Conservation (phyloP, 1,139 yeast genomes). For the Kurtzmaniella quercitrusa region DNA sequence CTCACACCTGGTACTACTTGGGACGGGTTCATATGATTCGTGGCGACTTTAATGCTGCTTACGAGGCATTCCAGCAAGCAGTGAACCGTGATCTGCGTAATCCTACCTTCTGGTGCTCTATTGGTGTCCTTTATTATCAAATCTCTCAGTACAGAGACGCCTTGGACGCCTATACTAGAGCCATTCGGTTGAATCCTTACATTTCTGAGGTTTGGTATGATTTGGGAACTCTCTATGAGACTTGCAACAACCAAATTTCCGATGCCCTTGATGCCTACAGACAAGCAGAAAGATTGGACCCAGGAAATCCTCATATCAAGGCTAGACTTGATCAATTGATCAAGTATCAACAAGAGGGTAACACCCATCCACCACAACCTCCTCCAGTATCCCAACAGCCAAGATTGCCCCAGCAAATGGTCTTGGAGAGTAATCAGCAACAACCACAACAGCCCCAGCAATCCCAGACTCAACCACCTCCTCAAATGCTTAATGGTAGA, state of each 20-base stretch:
- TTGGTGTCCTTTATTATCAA: conserved; percentile 94
- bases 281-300: conserved; percentile 93
- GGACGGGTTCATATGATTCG: conserved; percentile 97
- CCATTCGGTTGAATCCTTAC: conserved; percentile 91
- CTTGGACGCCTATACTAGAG: conserved; percentile 93
- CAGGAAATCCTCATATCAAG: conserved; percentile 89
- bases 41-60: conserved; percentile 92
- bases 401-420: conserved; percentile 54
- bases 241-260: conserved; percentile 90
- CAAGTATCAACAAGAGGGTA: conserved; percentile 72
- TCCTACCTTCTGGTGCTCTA: conserved; percentile 98
- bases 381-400: conserved; percentile 63
- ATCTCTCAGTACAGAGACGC: conserved; percentile 96
- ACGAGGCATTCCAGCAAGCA: conserved; percentile 98
- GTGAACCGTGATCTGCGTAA: conserved; percentile 94
- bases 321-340: conserved; percentile 84
- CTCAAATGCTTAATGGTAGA: conserved; percentile 13
- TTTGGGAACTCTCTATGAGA: conserved; percentile 91
- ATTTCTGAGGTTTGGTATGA: conserved; percentile 98
- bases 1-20: conserved; percentile 94
- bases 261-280: conserved; percentile 97
- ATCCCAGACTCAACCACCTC: conserved; percentile 16
- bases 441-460: conserved; percentile 24
- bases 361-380: conserved; percentile 61
- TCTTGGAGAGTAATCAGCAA: conserved; percentile 46